phyloP scores from a whole-genome alignment of 495 filamentous ascomycete species.

The Trichoderma erinaceum region DNA sequence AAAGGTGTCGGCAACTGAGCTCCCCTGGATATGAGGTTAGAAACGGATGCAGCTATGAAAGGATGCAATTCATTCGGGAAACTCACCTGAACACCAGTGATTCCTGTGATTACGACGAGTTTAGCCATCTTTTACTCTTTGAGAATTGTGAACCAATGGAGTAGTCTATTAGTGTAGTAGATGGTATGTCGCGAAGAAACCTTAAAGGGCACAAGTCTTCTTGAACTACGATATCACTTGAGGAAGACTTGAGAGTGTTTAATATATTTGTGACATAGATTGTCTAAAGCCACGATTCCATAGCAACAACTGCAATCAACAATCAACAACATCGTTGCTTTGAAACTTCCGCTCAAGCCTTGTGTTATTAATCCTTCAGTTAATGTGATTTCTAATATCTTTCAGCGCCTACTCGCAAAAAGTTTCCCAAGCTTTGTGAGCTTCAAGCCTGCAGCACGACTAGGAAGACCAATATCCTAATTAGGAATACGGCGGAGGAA shows the following conservation, averaged over 20 bases:
- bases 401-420: background rate
- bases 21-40: conserved; percentile 28
- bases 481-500: background rate
- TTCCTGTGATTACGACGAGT: background rate
- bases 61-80: background rate
- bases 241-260: no score
- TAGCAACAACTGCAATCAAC: background rate
- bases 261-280: no score
- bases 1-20: conserved; percentile 36
- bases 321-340: background rate
- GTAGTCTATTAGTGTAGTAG: background rate
- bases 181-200: background rate
- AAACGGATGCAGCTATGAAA: background rate
- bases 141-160: background rate
- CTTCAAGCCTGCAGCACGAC: background rate
- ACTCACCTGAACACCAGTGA: background rate
- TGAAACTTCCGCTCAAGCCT: background rate
- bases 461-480: background rate
- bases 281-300: no score
- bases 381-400: background rate
- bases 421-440: background rate
- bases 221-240: no score
- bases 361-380: background rate
- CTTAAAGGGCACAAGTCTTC: no score
- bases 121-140: background rate